A percentile compares a stretch with the other conserved stretches of the same genome.
Conservation (phyloP, 257 asterid species). For the Verbena officinalis region DNA sequence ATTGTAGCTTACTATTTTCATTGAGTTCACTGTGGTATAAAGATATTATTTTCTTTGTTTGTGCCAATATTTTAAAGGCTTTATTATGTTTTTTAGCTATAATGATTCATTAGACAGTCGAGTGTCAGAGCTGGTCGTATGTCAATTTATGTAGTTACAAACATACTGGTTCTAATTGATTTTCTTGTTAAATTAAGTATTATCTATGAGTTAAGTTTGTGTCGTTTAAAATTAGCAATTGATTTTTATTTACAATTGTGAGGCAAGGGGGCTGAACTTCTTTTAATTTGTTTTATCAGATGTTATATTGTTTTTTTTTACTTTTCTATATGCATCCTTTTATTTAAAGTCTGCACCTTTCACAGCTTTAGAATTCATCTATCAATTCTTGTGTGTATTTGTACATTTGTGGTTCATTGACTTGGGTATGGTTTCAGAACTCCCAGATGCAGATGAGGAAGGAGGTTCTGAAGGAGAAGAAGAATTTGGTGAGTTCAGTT, state of each 20-base stretch:
- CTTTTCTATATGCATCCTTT: background rate
- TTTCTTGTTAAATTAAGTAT: background rate
- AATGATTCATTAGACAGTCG: constrained; percentile 2
- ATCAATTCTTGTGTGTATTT: background rate
- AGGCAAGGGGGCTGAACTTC: background rate
- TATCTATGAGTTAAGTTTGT: background rate
- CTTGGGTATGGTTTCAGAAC: constrained; percentile 56
- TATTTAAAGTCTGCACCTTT: constrained; percentile 3
- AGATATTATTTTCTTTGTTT: background rate
- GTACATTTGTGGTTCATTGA: constrained; percentile 17
- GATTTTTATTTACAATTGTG: background rate
- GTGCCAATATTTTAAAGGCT: background rate
- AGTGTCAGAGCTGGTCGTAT: constrained; percentile 13
- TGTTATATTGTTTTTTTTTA: too few species aligned
- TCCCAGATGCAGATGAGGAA: constrained; percentile 78
- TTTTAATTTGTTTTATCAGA: background rate
- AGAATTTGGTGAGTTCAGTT: constrained; percentile 39
- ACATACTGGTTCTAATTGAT: constrained; percentile 11
- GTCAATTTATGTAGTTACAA: background rate
- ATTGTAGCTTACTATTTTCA: background rate
- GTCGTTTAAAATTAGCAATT: background rate
- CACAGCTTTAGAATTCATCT: background rate
- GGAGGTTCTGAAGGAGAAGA: constrained; percentile 64
- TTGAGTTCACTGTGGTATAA: background rate
- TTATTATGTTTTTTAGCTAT: background rate